Evolutionary conservation across 306 rosid genomes (phyloP).

Genomic region (Coriaria nepalensis): DNA sequence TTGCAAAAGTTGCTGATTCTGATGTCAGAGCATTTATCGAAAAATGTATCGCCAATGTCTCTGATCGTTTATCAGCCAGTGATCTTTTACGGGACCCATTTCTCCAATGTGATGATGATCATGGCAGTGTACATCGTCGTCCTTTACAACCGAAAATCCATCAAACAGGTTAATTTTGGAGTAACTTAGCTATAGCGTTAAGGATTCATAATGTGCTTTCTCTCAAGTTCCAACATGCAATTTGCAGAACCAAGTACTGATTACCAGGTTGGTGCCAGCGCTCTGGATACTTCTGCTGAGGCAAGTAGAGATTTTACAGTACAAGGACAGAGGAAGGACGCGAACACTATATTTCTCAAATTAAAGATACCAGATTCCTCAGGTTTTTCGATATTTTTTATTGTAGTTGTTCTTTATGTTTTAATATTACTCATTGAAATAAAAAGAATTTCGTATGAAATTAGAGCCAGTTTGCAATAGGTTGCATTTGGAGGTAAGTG

Average conservation of each 20-base stretch:
- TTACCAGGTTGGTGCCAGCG: conserved; percentile 17
- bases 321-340: conserved; percentile 75
- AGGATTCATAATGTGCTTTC: conserved; percentile 6
- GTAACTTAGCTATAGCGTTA: conserved; percentile 10
- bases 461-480: too few relatives aligned
- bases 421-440: too few relatives aligned
- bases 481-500: too few relatives aligned
- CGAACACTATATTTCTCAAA: conserved; percentile 67
- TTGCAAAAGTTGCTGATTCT: conserved; percentile 62
- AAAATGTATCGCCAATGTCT: conserved; percentile 67
- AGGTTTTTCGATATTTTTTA: conserved; percentile 28
- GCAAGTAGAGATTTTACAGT: conserved; percentile 54
- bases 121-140: conserved; percentile 38
- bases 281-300: conserved; percentile 26
- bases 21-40: conserved; percentile 65
- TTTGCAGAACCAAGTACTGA: conserved; percentile 31
- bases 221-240: conserved; percentile 19
- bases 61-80: conserved; percentile 75
- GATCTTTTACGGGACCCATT: conserved; percentile 75
- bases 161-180: conserved; percentile 24
- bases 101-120: conserved; percentile 47
- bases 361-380: conserved; percentile 65
- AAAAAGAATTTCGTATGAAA: too few relatives aligned
- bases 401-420: neutral
- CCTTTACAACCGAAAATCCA: conserved; percentile 21